Percentiles rank a stretch among this genome's conserved stretches.
These are phyloP conservation scores for Bolboschoenoplectus hybrid DNA, from an alignment of 202 grass and related monocot genomes.

Conservation along the genomic window DNA sequence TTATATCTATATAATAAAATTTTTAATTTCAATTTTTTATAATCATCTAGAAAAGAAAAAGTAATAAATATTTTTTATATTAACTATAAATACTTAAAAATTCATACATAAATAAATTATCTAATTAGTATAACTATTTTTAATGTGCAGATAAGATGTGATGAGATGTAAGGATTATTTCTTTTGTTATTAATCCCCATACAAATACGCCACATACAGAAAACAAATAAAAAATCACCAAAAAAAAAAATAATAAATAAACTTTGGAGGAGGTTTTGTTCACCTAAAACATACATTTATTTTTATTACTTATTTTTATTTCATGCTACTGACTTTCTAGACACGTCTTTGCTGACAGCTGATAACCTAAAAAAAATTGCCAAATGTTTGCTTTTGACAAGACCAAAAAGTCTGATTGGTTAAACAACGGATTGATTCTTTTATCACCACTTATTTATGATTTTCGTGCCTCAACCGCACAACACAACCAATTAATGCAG, in stretches of 20 bases:
- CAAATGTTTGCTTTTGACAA: background rate
- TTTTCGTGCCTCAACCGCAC: background rate
- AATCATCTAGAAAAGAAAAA: too few species aligned
- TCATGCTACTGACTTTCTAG: background rate
- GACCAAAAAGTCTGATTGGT: background rate
- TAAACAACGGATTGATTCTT: constrained; percentile 18
- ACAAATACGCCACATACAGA: background rate
- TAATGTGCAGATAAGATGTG: too few species aligned
- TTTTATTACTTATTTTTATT: background rate
- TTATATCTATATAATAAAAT: too few species aligned
- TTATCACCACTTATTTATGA: constrained; percentile 16
- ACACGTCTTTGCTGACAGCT: constrained; percentile 13
- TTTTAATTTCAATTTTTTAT: too few species aligned
- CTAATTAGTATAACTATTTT: too few species aligned
- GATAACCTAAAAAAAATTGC: constrained; percentile 8
- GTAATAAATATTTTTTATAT: too few species aligned
- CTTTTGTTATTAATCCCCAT: background rate
- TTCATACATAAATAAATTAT: too few species aligned
- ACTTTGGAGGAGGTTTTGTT: constrained; percentile 17
- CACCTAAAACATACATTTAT: constrained; percentile 24
- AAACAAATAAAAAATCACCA: background rate
- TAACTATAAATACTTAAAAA: too few species aligned
- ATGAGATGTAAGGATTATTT: too few species aligned
- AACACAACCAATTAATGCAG: background rate
- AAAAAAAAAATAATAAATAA: background rate